Conservation (phyloP, 257 asterid species). For the Coffea canephora region DNA sequence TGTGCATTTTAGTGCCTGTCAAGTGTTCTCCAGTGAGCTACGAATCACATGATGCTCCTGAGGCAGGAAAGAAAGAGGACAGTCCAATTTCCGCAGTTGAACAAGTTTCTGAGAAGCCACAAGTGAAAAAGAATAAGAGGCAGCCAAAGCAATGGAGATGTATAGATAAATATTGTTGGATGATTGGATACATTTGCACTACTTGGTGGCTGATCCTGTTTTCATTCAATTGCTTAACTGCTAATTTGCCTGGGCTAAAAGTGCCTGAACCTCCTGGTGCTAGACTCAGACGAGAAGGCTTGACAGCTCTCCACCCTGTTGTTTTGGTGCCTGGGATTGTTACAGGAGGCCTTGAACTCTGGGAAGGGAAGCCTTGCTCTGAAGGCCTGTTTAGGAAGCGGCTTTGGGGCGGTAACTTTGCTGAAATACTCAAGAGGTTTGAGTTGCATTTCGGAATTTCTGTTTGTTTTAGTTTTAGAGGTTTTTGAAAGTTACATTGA, state of each 20-base stretch:
- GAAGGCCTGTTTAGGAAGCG: slow-evolving; percentile 74
- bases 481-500: neutral
- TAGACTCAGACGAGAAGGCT: slow-evolving; percentile 55
- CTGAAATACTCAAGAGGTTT: slow-evolving; percentile 73
- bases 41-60: slow-evolving; percentile 23
- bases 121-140: slow-evolving; percentile 15
- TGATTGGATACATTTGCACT: slow-evolving; percentile 60
- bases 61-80: slow-evolving; percentile 17
- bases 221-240: slow-evolving; percentile 45
- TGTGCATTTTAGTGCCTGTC: slow-evolving; percentile 48
- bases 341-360: slow-evolving; percentile 92
- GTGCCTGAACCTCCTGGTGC: slow-evolving; percentile 62
- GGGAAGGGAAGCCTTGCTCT: slow-evolving; percentile 92
- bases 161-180: slow-evolving; percentile 64
- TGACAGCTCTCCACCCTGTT: slow-evolving; percentile 65
- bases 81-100: slow-evolving; percentile 2
- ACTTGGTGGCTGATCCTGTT: slow-evolving; percentile 72
- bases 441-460: slow-evolving; percentile 5
- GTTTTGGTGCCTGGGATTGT: slow-evolving; percentile 87
- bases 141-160: slow-evolving; percentile 50
- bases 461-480: neutral
- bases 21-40: slow-evolving; percentile 31
- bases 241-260: slow-evolving; percentile 42
- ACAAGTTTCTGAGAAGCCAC: slow-evolving; percentile 17
- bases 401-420: slow-evolving; percentile 87